Evolutionary conservation across 345 rosid species (phyloP), one percentile per base, ranked within the genome.

Genomic region (Boechera stricta): DNA sequence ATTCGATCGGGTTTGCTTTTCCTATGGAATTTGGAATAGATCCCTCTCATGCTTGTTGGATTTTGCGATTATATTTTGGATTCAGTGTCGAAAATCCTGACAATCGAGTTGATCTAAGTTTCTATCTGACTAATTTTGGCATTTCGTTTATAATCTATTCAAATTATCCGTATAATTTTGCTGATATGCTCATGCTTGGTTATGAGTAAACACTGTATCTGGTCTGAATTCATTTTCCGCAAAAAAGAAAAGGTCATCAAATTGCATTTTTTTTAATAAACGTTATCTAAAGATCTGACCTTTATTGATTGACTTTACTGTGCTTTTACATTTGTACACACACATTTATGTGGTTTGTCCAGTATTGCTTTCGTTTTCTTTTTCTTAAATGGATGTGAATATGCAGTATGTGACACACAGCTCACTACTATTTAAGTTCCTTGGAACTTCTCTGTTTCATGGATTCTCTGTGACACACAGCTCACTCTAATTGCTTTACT

Each of bases 261-360:
- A 4, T 16, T 76, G 9, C 63, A 1, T 15, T 29, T 61, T 61
- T 33, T 49, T 18, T 28, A 8, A 4, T 29, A 68, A 44, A 31
- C 35, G n/a, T 78, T 65, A 58, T 72, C 77, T 10, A 51, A 78
- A 78, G 64, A 59, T 72, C 73, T 72, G 62, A 52, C 41, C 32
- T 15, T 65, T 66, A 66, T 58, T 66, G 54, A 31, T 66, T 48
- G 69, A 72, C 69, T 65, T 65, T 66, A 58, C 44, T 49, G 11
- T 58, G 73, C 16, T 39, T 78, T 65, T 66, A 78, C 77, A 78
- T 51, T 21, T 78, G 63, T 65, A 9, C 48, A 24, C 51, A 78
- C 55, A 5, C 77, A 78, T 72, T 71, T 10, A 72, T 77, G 73
- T 65, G 41, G 26, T 31, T 77, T 62, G 66, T 69, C 65, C 41